Evolutionary conservation across 2,329 filamentous ascomycete species (phyloP).

Genomic region (Stagonosporopsis cucurbitacearum): DNA sequence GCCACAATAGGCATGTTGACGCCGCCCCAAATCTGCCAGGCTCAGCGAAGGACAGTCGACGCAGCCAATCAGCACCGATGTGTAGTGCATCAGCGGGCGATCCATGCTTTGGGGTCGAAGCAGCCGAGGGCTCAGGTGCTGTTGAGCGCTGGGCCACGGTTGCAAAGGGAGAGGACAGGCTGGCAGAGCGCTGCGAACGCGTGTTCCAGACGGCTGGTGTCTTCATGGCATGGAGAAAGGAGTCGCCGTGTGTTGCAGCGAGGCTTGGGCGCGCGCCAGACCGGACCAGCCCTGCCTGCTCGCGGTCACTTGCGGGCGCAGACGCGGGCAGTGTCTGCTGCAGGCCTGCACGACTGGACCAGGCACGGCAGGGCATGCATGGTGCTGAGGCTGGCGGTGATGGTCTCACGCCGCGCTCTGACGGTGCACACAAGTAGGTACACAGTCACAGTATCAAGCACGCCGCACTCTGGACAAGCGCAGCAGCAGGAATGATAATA

Average conservation of each 20-base stretch:
- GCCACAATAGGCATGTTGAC: conserved; percentile 21
- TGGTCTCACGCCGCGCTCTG: neutral
- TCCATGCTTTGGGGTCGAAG: conserved; percentile 14
- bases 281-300: conserved; percentile 21
- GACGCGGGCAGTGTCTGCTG: conserved; percentile 28
- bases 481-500: too few relatives aligned
- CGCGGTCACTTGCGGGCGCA: conserved; percentile 28
- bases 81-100: conserved; percentile 25
- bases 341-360: conserved; percentile 3
- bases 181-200: conserved; percentile 22
- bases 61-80: conserved; percentile 19
- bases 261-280: conserved; percentile 14
- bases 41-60: conserved; percentile 2
- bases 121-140: conserved; percentile 21
- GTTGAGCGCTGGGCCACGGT: conserved; percentile 13
- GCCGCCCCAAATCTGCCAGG: conserved; percentile 18
- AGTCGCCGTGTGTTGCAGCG: conserved; percentile 36
- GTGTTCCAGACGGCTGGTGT: conserved; percentile 20
- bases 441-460: neutral
- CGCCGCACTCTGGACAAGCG: neutral
- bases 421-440: neutral
- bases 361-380: neutral
- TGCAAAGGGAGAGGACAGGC: conserved; percentile 17
- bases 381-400: conserved; percentile 11
- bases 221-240: conserved; percentile 23